phyloP scores from a whole-genome alignment of 2,329 filamentous ascomycete species.

The Purpureocillium takamizusanense region DNA sequence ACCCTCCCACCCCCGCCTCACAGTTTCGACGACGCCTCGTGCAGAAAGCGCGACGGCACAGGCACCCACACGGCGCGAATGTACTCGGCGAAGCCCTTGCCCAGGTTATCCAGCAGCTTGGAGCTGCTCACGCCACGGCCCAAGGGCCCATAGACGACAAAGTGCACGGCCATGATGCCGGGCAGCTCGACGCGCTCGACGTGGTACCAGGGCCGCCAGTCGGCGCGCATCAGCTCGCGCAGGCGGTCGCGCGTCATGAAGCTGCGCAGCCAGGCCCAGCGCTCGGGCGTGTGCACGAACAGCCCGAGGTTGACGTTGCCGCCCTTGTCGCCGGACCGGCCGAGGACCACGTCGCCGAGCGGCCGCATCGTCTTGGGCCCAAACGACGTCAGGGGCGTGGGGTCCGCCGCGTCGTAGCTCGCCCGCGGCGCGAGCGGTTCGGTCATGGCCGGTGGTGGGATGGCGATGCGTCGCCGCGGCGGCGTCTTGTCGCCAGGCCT shows the following conservation, averaged over 20 bases:
- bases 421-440: conserved; percentile 10
- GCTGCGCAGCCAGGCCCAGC: conserved; percentile 34
- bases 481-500: neutral
- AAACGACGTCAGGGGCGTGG: conserved; percentile 6
- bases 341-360: conserved; percentile 20
- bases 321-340: conserved; percentile 30
- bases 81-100: conserved; percentile 43
- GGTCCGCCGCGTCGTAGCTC: conserved; percentile 12
- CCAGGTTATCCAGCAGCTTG: conserved; percentile 35
- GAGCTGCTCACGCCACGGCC: conserved; percentile 38
- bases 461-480: conserved; percentile 4
- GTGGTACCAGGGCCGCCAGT: conserved; percentile 19
- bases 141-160: conserved; percentile 37
- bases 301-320: conserved; percentile 34
- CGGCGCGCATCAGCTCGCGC: conserved; percentile 23
- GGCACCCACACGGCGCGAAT: conserved; percentile 21
- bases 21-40: conserved; percentile 4
- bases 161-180: conserved; percentile 35
- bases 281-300: conserved; percentile 31
- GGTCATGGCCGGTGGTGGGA: conserved; percentile 9
- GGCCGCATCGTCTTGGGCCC: conserved; percentile 12
- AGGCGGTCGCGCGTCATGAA: conserved; percentile 30
- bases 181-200: conserved; percentile 40
- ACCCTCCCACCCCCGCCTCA: neutral
- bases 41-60: conserved; percentile 10